Evolutionary conservation across 306 rosid genomes (phyloP).

Genomic region (Notholithocarpus densiflorus): DNA sequence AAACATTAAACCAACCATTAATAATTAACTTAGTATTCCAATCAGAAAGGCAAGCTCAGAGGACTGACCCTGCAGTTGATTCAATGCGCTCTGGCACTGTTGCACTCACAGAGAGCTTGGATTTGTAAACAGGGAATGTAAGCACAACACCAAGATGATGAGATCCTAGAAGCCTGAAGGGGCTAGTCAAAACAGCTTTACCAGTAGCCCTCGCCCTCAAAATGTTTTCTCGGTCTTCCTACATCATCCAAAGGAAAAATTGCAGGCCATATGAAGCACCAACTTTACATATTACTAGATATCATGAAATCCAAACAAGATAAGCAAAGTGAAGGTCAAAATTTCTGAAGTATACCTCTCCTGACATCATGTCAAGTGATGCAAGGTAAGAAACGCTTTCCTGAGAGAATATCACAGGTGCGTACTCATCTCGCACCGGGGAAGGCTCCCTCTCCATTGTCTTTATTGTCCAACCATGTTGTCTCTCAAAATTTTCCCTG

Average conservation of each 20-base stretch:
- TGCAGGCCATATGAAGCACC: slow-evolving; percentile 2
- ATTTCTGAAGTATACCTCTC: slow-evolving; percentile 61
- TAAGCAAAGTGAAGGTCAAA: slow-evolving; percentile 2
- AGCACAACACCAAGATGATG: slow-evolving; percentile 98
- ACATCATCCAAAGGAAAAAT: slow-evolving; percentile 25
- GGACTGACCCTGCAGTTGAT: slow-evolving; percentile 90
- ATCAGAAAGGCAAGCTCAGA: neutral
- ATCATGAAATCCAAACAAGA: neutral
- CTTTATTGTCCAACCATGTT: slow-evolving; percentile 89
- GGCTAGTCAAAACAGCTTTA: slow-evolving; percentile 95
- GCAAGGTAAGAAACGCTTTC: slow-evolving; percentile 87
- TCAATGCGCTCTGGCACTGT: slow-evolving; percentile 60
- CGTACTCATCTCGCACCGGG: slow-evolving; percentile 84
- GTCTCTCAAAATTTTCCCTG: slow-evolving; percentile 73
- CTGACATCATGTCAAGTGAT: slow-evolving; percentile 98
- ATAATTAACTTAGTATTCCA: neutral
- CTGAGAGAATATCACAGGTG: slow-evolving; percentile 89
- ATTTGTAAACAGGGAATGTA: slow-evolving; percentile 96
- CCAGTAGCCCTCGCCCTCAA: slow-evolving; percentile 97
- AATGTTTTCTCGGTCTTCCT: slow-evolving; percentile 97
- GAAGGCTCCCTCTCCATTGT: slow-evolving; percentile 87
- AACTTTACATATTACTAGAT: neutral
- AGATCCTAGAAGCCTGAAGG: slow-evolving; percentile 82
- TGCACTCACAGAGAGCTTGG: slow-evolving; percentile 70
- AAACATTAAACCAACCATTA: slow-evolving; percentile 1